Evolutionary conservation across 805 yeast species (phyloP).

Genomic region (Candida ortonii): DNA sequence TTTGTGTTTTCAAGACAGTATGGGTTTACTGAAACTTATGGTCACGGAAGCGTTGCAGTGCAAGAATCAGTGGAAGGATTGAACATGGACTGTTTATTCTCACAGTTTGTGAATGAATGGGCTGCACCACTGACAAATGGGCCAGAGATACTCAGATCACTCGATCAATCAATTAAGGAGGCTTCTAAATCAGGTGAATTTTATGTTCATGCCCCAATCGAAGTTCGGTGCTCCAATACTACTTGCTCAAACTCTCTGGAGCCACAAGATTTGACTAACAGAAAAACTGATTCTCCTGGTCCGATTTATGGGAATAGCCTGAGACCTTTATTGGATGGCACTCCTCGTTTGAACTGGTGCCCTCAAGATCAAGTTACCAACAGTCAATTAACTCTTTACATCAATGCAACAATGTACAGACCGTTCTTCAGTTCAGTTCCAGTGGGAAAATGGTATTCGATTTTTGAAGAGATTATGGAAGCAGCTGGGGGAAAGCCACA

Average conservation of each 20-base stretch:
- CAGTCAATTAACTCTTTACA: constrained; percentile 76
- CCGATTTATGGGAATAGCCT: constrained; percentile 81
- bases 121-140: constrained; percentile 86
- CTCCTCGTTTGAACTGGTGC: constrained; percentile 64
- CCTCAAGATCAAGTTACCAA: constrained; percentile 56
- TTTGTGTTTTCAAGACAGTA: constrained; percentile 85
- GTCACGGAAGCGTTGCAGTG: constrained; percentile 59
- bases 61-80: constrained; percentile 82
- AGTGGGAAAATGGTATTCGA: constrained; percentile 73
- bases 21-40: constrained; percentile 67
- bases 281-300: constrained; percentile 60
- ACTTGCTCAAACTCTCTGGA: constrained; percentile 42
- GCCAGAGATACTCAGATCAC: constrained; percentile 60
- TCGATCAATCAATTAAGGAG: constrained; percentile 56
- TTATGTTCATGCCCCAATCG: constrained; percentile 93
- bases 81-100: constrained; percentile 92
- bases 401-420: constrained; percentile 93
- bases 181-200: constrained; percentile 63
- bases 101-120: constrained; percentile 96
- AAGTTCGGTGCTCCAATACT: constrained; percentile 89
- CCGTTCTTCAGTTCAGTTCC: constrained; percentile 81
- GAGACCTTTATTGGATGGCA: constrained; percentile 77
- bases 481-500: constrained; percentile 92
- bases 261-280: constrained; percentile 46
- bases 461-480: constrained; percentile 75